Conservation (phyloP, 352 stramenopile genomes). For the Phytopythium cucurbitacearum region DNA sequence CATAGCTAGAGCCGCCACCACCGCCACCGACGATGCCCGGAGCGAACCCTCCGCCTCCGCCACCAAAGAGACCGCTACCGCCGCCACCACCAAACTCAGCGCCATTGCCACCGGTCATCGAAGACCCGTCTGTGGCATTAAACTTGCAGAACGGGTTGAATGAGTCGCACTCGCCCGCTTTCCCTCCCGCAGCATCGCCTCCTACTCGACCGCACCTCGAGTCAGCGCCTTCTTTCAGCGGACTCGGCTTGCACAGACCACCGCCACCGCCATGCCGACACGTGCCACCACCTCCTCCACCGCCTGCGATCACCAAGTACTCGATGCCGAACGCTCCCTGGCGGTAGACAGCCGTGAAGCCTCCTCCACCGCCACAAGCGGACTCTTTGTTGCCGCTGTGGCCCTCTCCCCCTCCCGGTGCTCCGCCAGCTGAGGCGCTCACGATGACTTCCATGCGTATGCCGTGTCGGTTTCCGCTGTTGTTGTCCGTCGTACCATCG, state of each 20-base stretch:
- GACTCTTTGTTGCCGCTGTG: slow-evolving; percentile 69
- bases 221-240: slow-evolving; percentile 36
- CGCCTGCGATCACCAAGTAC: slow-evolving; percentile 61
- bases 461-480: slow-evolving; percentile 14
- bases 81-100: slow-evolving; percentile 71
- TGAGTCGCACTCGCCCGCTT: slow-evolving; percentile 45
- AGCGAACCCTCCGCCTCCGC: slow-evolving; percentile 60
- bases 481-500: slow-evolving; percentile 8
- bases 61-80: slow-evolving; percentile 59
- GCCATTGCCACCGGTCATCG: slow-evolving; percentile 58
- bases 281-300: slow-evolving; percentile 62
- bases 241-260: slow-evolving; percentile 15
- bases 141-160: slow-evolving; percentile 68
- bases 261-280: slow-evolving; percentile 59
- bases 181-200: slow-evolving; percentile 29
- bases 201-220: slow-evolving; percentile 45
- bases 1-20: slow-evolving; percentile 58
- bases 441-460: slow-evolving; percentile 38
- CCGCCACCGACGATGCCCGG: slow-evolving; percentile 67
- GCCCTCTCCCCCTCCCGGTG: slow-evolving; percentile 48
- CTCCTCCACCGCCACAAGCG: slow-evolving; percentile 59
- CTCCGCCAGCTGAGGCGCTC: slow-evolving; percentile 34
- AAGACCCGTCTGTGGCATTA: slow-evolving; percentile 33
- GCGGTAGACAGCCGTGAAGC: slow-evolving; percentile 68
- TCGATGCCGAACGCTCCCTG: slow-evolving; percentile 59